A percentile compares a stretch with the other conserved stretches of the same genome.
phyloP scores from a whole-genome alignment of 1,284 basidiomycete genomes.

The Cutaneotrichosporon sp. region DNA sequence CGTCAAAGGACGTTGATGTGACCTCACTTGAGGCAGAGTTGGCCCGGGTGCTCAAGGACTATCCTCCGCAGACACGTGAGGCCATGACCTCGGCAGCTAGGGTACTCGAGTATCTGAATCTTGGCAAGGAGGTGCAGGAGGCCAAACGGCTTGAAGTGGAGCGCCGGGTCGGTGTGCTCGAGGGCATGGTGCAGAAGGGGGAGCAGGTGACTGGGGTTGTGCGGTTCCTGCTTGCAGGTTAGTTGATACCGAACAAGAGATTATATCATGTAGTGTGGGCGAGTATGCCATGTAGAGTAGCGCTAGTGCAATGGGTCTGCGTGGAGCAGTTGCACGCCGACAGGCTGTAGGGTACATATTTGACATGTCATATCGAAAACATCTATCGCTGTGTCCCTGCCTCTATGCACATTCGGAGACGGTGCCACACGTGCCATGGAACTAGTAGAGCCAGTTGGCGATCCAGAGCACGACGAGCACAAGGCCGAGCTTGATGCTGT shows the following conservation, averaged over 20 bases:
- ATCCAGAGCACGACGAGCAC: slow-evolving; percentile 44
- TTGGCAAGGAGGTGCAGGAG: slow-evolving; percentile 40
- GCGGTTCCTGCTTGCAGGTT: slow-evolving; percentile 32
- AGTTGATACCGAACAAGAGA: too few relatives aligned
- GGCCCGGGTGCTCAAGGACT: slow-evolving; percentile 19
- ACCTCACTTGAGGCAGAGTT: slow-evolving; percentile 26
- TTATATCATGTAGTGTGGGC: too few relatives aligned
- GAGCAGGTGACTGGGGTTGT: slow-evolving; percentile 43
- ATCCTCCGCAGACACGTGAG: slow-evolving; percentile 38
- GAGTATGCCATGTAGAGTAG: too few relatives aligned
- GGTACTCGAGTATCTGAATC: slow-evolving; percentile 38
- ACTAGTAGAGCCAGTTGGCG: slow-evolving; percentile 46
- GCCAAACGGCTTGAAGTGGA: slow-evolving; percentile 40
- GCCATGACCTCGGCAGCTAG: slow-evolving; percentile 30
- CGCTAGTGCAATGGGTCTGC: too few relatives aligned
- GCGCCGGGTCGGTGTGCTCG: slow-evolving; percentile 39
- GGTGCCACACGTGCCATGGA: neutral
- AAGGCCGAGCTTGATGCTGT: slow-evolving; percentile 41
- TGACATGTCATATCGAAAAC: neutral
- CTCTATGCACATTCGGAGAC: too few relatives aligned
- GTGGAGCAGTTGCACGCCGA: too few relatives aligned
- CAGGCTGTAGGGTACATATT: neutral
- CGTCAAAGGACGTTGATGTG: slow-evolving; percentile 7
- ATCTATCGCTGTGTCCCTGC: neutral
- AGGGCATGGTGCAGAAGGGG: slow-evolving; percentile 45